These are phyloP conservation scores for Lycium barbarum DNA, from an alignment of 257 asterid species.

Conservation along the genomic window DNA sequence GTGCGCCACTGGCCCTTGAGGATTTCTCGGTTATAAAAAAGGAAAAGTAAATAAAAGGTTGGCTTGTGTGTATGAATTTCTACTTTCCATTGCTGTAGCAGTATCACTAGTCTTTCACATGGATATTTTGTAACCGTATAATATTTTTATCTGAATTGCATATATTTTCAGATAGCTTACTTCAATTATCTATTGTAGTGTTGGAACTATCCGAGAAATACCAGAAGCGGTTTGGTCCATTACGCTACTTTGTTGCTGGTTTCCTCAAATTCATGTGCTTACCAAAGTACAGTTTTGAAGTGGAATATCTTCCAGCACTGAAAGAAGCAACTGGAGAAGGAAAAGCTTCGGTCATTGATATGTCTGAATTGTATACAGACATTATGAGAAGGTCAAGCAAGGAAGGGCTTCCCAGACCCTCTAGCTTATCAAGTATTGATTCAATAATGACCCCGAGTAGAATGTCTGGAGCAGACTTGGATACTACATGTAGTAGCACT, in stretches of 20 bases:
- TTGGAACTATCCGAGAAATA: conserved; percentile 93
- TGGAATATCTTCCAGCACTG: conserved; percentile 85
- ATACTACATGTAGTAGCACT: conserved; percentile 78
- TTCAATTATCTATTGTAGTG: conserved; percentile 54
- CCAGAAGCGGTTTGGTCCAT: conserved; percentile 93
- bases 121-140: neutral
- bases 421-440: conserved; percentile 94
- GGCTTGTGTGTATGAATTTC: neutral
- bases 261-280: conserved; percentile 89
- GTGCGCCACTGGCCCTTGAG: neutral
- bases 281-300: conserved; percentile 90
- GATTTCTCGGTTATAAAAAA: neutral
- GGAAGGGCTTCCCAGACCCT: conserved; percentile 95
- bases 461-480: conserved; percentile 72
- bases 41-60: neutral
- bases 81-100: conserved; percentile 1
- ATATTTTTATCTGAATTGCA: neutral
- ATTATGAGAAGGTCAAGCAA: conserved; percentile 93
- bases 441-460: conserved; percentile 92
- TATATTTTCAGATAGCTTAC: conserved; percentile 3
- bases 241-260: conserved; percentile 96
- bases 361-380: conserved; percentile 88
- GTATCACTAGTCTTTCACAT: neutral
- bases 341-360: conserved; percentile 66
- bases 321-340: conserved; percentile 57